These are phyloP conservation scores for Keithomyces neogunnii DNA, from an alignment of 2,329 filamentous ascomycete genomes.

Conservation along the genomic window DNA sequence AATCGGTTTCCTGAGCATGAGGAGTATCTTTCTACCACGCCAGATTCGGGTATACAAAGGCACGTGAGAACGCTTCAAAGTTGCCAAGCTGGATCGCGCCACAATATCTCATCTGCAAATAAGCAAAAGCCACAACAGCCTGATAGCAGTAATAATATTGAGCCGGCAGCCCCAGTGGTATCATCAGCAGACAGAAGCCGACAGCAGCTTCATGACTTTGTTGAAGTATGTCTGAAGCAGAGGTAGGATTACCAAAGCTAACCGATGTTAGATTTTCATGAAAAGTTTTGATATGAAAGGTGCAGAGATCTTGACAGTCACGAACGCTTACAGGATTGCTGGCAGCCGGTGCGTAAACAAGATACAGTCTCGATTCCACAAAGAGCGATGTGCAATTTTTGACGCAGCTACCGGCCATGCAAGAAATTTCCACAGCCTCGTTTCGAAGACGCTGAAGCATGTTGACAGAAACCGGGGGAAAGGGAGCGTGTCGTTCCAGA, in stretches of 20 bases:
- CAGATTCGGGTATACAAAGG: neutral
- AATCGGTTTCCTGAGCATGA: neutral
- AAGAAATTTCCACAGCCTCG: neutral
- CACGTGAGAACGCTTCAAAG: neutral
- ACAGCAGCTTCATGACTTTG: constrained; percentile 4
- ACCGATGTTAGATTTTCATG: constrained; percentile 1
- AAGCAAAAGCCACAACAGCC: neutral
- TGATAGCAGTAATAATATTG: neutral
- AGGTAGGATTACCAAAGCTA: neutral
- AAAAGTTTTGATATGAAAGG: constrained; percentile 2
- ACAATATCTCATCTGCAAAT: constrained; percentile 2
- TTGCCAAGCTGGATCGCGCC: neutral
- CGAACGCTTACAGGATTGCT: constrained; percentile 3
- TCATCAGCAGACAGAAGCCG: neutral
- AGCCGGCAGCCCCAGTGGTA: neutral
- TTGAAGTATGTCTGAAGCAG: constrained; percentile 1
- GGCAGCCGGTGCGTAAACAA: constrained; percentile 6
- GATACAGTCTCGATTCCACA: constrained; percentile 5
- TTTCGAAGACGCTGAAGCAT: neutral
- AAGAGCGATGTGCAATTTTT: constrained; percentile 1
- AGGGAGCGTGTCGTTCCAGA: neutral
- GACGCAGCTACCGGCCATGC: constrained; percentile 1
- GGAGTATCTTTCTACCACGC: neutral
- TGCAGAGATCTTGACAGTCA: constrained; percentile 1
- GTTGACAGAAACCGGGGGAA: neutral